phyloP scores from a whole-genome alignment of 2,329 filamentous ascomycete species.

The Aspergillus arachidicola region DNA sequence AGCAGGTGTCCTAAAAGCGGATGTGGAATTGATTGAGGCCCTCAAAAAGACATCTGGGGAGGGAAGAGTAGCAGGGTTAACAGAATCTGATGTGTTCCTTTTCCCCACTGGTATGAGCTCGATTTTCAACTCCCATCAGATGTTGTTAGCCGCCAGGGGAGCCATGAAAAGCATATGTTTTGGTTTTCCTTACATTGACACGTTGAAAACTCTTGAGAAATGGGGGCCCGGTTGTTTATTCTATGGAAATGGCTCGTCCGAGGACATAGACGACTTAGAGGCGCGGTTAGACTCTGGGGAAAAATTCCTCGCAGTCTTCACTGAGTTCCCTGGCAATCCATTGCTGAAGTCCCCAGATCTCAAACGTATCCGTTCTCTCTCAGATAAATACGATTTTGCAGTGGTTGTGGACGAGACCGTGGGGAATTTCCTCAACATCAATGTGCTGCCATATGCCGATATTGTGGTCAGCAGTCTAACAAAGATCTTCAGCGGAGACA shows the following conservation, averaged over 20 bases:
- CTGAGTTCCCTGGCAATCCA: conserved; percentile 93
- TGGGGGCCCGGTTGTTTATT: conserved; percentile 89
- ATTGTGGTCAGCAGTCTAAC: conserved; percentile 93
- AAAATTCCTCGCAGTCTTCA: conserved; percentile 80
- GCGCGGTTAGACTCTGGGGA: conserved; percentile 70
- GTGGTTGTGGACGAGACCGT: conserved; percentile 96
- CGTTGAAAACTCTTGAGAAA: conserved; percentile 90
- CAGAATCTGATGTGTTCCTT: conserved; percentile 85
- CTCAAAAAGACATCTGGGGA: conserved; percentile 46
- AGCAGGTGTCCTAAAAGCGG: conserved; percentile 76
- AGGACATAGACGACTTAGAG: conserved; percentile 84
- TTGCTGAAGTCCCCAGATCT: conserved; percentile 84
- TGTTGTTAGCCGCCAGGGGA: conserved; percentile 66
- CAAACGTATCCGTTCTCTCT: conserved; percentile 74
- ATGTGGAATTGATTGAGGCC: conserved; percentile 67
- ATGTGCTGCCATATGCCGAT: conserved; percentile 86
- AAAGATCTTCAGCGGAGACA: conserved; percentile 96
- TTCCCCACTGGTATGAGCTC: conserved; percentile 92
- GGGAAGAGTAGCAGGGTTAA: conserved; percentile 58
- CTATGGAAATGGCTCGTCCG: conserved; percentile 76
- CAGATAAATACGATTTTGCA: conserved; percentile 82
- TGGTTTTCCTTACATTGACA: conserved; percentile 98
- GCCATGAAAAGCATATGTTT: conserved; percentile 79
- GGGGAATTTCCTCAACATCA: conserved; percentile 93
- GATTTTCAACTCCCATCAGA: conserved; percentile 85